Conservation (phyloP, 2,329 filamentous ascomycete genomes). For the Xylaria sp. region DNA sequence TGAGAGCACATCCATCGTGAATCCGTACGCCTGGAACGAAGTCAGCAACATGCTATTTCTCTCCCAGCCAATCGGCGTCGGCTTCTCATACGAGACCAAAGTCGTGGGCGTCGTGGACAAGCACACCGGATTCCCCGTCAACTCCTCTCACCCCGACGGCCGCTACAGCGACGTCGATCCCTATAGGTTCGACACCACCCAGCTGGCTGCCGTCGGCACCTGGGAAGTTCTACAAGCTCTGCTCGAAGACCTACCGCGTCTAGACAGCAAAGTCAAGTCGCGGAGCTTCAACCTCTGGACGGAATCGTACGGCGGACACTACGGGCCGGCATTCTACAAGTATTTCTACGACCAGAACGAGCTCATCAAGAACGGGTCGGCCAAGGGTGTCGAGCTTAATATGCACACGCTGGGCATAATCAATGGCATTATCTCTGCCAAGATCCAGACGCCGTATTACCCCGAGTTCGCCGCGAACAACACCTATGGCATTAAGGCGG, state of each 20-base stretch:
- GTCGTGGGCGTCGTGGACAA: conserved; percentile 45
- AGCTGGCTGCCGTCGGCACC: conserved; percentile 45
- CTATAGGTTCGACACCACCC: conserved; percentile 46
- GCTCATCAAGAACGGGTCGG: conserved; percentile 61
- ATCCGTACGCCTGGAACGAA: conserved; percentile 43
- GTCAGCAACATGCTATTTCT: conserved; percentile 48
- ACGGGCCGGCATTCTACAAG: conserved; percentile 59
- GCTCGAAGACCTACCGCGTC: conserved; percentile 43
- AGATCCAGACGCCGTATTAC: conserved; percentile 58
- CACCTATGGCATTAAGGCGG: conserved; percentile 57
- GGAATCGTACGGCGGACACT: conserved; percentile 61
- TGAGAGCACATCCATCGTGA: conserved; percentile 41
- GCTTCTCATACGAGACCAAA: conserved; percentile 47
- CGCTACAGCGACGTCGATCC: conserved; percentile 47
- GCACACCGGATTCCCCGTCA: conserved; percentile 43
- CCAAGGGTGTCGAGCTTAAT: conserved; percentile 61
- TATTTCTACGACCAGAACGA: conserved; percentile 69
- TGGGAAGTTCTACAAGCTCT: conserved; percentile 49
- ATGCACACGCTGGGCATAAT: conserved; percentile 66
- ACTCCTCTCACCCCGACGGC: conserved; percentile 46
- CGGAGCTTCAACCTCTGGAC: conserved; percentile 69
- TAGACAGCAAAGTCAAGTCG: conserved; percentile 61
- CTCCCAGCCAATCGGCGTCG: conserved; percentile 48
- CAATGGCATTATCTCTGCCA: conserved; percentile 66
- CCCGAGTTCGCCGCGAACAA: conserved; percentile 55